Base-by-base conservation (phyloP, 768 basidiomycete genomes). In the Mycena amicta region DNA sequence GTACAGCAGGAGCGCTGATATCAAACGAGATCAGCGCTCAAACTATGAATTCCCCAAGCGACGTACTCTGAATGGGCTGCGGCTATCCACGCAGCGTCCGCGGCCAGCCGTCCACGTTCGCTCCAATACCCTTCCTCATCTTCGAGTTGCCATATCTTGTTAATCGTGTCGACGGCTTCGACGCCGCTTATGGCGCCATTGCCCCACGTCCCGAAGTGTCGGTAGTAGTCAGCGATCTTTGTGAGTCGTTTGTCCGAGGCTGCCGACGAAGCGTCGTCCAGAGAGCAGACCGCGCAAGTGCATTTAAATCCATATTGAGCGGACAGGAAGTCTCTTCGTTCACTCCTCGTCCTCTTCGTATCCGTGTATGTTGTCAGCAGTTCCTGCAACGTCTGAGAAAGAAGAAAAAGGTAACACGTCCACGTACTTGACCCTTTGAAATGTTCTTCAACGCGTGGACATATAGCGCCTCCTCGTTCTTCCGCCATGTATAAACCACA, bases 71-170 rank as follows among this genome's bases (percentile, higher is more conserved):
- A 80, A 73, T 88, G 86, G 4, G 85, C 75, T 15, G 82, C 83
- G 6, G 86, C 84, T 20, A 88, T 79, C 73, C 76, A 81, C 5
- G 77, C 76, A 11, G 82, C 84, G 66, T 88, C 87, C 25, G 83
- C 82, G 5, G 87, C 86, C 3, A 88, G 73, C 61, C 78, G 73
- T 11, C 87, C 87, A 37, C 86, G 74, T 71, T 85, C 87, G 65
- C 85, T 87, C 77, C 77, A 80, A 64, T 89, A 88, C 0, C 83
- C 84, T 71, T 89, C 87, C 61, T 81, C 76, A 31, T 84, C 80
- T 29, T 81, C 86, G 5, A 86, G 55, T 11, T 71, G 59, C 87
- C 86, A 89, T 23, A 87, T 86, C 52, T 74, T 66, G 52, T 75
- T 72, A 30, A 79, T 80, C 3, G 76, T 63, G 13, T 72, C 69